Evolutionary conservation across 164 flowering plant species (phyloP).

Genomic region (Macadamia tetraphylla): DNA sequence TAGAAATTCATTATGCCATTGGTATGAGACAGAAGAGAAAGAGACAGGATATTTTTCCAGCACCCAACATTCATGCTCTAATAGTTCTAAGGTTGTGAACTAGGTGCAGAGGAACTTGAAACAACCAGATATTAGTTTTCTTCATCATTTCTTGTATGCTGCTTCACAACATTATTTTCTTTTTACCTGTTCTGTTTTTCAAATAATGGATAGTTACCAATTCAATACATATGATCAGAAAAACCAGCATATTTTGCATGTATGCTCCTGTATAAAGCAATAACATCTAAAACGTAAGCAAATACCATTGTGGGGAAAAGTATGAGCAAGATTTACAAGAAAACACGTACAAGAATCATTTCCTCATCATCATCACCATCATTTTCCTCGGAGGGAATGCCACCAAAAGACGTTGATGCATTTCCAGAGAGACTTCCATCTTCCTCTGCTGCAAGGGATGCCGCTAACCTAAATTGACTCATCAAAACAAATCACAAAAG

Average conservation of each 20-base stretch:
- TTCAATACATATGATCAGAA: background rate
- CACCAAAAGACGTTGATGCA: conserved; percentile 36
- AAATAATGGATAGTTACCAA: background rate
- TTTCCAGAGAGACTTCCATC: conserved; percentile 16
- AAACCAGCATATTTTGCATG: background rate
- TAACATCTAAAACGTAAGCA: background rate
- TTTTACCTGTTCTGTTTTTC: background rate
- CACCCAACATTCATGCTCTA: too few relatives aligned
- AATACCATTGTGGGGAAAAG: background rate
- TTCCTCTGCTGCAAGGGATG: conserved; percentile 57
- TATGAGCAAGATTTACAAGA: background rate
- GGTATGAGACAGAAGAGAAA: too few relatives aligned
- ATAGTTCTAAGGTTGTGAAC: too few relatives aligned
- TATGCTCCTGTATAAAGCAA: too few relatives aligned
- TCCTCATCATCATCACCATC: conserved; percentile 49
- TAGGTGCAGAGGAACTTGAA: background rate
- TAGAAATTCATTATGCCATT: too few relatives aligned
- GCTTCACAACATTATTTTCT: too few relatives aligned
- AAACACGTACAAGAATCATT: conserved; percentile 44
- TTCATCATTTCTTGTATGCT: background rate
- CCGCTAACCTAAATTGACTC: conserved; percentile 50
- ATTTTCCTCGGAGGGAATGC: conserved; percentile 26
- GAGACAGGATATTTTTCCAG: too few relatives aligned
- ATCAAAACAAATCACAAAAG: conserved; percentile 10
- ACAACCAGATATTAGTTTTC: background rate